phyloP scores from a whole-genome alignment of 2,329 filamentous ascomycete genomes.

The Claviceps purpurea region DNA sequence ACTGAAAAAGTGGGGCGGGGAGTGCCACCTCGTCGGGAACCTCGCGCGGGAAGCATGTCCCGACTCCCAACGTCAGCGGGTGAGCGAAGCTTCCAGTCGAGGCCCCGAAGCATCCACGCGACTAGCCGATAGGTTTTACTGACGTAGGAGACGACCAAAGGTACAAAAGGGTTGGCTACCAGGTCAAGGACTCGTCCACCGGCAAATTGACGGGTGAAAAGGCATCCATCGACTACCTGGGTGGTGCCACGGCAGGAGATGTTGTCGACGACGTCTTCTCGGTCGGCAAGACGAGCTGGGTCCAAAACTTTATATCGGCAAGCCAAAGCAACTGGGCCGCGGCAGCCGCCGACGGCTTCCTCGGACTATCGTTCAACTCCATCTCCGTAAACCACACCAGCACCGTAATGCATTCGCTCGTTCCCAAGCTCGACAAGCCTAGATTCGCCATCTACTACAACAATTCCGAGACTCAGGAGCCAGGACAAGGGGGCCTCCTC shows the following conservation, averaged over 20 bases:
- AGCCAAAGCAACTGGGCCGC: conserved; percentile 16
- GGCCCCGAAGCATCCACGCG: neutral
- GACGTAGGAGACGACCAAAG: conserved; percentile 4
- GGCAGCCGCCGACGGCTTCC: conserved; percentile 20
- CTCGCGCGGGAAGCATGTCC: conserved; percentile 12
- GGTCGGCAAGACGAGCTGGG: conserved; percentile 11
- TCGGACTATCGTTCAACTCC: conserved; percentile 20
- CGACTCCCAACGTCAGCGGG: conserved; percentile 13
- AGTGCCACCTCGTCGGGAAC: too few species aligned
- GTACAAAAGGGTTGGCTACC: conserved; percentile 16
- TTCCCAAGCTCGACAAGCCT: conserved; percentile 18
- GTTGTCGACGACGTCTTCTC: conserved; percentile 16
- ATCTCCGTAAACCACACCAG: conserved; percentile 17
- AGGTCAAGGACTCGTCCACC: conserved; percentile 14
- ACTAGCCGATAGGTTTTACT: neutral
- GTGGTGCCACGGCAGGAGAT: conserved; percentile 14
- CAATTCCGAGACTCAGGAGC: conserved; percentile 1
- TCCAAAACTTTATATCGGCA: conserved; percentile 17
- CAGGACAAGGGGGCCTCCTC: conserved; percentile 13
- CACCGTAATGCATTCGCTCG: conserved; percentile 20
- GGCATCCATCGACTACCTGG: conserved; percentile 18
- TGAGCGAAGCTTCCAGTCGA: conserved; percentile 5
- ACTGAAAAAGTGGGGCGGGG: too few species aligned
- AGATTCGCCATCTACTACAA: conserved; percentile 20
- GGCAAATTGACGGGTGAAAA: conserved; percentile 9